Evolutionary conservation across 768 basidiomycete genomes (phyloP), one percentile per base, ranked within the genome.

Genomic region (Lactarius pseudohatsudake): DNA sequence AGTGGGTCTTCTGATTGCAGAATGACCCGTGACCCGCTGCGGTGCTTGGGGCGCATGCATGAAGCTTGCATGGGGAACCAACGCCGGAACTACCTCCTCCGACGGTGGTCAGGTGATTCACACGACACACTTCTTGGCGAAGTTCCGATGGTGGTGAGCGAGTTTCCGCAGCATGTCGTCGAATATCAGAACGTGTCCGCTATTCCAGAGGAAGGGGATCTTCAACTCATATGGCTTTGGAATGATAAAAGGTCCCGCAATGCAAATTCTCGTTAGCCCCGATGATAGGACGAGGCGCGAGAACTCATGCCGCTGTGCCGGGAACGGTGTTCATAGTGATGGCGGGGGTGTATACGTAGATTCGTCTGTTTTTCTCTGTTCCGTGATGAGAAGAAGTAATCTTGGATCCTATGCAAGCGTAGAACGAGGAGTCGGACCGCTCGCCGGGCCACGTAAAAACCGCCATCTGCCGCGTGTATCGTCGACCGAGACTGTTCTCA

Each of bases 221-320:
- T 40, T 50, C n/a, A 7, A 43, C 30, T 41, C 30, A 41, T 16
- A 28, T 64, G 50, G n/a, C 28, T 28, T 34, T 20, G n/a, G 18
- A 16, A 38, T n/a, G 64, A 55, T 36, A 53, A 22, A 16, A 32
- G 20, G 18, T 20, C 36, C 16, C 22, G 30, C 38, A 50, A 54
- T 22, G 36, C 34, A 56, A 26, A 43, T 36, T 41, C 30, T 41
- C n/a, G 28, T 32, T 15, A 32, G 30, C 16, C 50, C 50, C 58
- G 64, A 60, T 55, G 58, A 64, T 54, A 64, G 57, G 64, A 64
- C 36, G 45, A 30, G 38, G 45, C 38, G 38, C 47, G 50, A 64
- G 26, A 47, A 34, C 26, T 22, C 18, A 57, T 57, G 54, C 53
- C 47, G 16, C 18, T 15, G 26, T 26, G 50, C 6, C 26, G 26